Conservation (phyloP, 345 rosid species). For the Syzygium grande region DNA sequence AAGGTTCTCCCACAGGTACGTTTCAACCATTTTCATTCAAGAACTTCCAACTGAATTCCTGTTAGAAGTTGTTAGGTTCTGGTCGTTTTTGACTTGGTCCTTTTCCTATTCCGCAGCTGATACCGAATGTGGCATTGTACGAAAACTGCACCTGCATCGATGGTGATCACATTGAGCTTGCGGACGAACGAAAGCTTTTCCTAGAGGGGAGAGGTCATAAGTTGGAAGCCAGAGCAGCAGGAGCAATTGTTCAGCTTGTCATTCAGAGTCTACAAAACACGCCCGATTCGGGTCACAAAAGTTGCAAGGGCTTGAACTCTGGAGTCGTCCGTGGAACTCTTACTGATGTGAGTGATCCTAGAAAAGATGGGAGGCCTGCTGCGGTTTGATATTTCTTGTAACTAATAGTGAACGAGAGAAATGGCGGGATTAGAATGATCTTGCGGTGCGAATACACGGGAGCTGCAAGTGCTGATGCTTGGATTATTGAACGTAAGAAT, state of each 20-base stretch:
- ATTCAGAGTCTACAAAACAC: conserved; percentile 41
- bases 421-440: not conserved
- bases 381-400: conserved; percentile 27
- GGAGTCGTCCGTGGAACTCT: conserved; percentile 35
- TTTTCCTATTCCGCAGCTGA: conserved; percentile 36
- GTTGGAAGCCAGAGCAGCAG: conserved; percentile 30
- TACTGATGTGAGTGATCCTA: conserved; percentile 84
- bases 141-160: conserved; percentile 70
- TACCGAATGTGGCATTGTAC: conserved; percentile 54
- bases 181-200: conserved; percentile 42
- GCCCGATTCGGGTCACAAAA: conserved; percentile 19
- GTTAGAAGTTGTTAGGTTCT: not conserved
- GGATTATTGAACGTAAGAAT: not conserved
- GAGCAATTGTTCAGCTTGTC: conserved; percentile 75
- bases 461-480: not conserved
- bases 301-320: conserved; percentile 9
- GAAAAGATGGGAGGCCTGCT: conserved; percentile 88
- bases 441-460: not conserved
- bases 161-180: conserved; percentile 71
- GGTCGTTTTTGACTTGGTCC: not conserved
- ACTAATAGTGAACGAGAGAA: not conserved
- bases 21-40: not conserved
- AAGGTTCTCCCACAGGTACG: conserved; percentile 67
- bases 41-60: not conserved
- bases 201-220: conserved; percentile 50